These are phyloP conservation scores for Taphrina betulina DNA, from an alignment of 1,139 yeast species.

Conservation along the genomic window DNA sequence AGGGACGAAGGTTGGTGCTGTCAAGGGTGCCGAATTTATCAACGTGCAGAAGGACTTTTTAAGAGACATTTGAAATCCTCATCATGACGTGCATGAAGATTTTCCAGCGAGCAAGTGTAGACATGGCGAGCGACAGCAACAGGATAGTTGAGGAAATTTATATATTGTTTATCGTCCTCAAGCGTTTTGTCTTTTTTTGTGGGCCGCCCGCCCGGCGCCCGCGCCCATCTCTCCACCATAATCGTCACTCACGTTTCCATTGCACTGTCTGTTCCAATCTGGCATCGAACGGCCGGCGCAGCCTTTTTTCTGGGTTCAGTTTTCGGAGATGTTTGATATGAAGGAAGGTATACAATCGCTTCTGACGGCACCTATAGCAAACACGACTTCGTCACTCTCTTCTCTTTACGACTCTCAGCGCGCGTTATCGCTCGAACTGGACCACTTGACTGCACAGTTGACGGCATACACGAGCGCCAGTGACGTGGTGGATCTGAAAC, in stretches of 20 bases:
- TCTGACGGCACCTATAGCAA: background rate
- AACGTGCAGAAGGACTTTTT: constrained; percentile 26
- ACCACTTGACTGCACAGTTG: background rate
- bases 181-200: too few relatives aligned
- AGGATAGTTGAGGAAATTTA: too few relatives aligned
- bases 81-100: background rate
- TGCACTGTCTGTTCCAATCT: too few relatives aligned
- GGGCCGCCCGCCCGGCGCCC: too few relatives aligned
- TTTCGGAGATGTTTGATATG: too few relatives aligned
- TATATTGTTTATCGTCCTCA: too few relatives aligned
- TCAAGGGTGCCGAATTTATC: constrained; percentile 29
- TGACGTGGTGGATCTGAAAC: constrained; percentile 1
- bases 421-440: constrained; percentile 1
- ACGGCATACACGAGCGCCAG: background rate
- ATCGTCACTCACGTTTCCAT: too few relatives aligned
- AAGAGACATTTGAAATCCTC: background rate
- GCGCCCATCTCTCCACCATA: too few relatives aligned
- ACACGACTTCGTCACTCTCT: constrained; percentile 4
- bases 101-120: background rate
- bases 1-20: constrained; percentile 13
- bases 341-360: constrained; percentile 8
- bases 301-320: too few relatives aligned
- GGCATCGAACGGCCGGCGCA: too few relatives aligned
- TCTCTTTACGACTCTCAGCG: constrained; percentile 12
- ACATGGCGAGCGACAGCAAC: background rate